Evolutionary conservation across 2,329 filamentous ascomycete species (phyloP), one percentile per base, ranked within the genome.

Genomic region (Fusarium lateritium): DNA sequence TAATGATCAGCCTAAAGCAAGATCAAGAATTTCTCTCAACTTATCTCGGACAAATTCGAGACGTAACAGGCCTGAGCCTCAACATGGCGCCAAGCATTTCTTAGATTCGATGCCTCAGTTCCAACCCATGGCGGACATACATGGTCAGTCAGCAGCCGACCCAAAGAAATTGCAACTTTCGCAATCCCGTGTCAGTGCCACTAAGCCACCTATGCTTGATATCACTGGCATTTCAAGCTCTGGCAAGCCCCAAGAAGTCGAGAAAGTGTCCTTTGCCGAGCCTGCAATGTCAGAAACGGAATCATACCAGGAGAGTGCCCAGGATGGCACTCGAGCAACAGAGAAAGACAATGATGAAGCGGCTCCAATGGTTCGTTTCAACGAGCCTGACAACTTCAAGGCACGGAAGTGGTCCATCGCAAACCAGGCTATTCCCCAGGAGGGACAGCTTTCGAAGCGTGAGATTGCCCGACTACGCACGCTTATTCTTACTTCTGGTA

Each of bases 391-490:
- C 17, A 71, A 70, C 15, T 72, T 70, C 42, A 75, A 68, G 40
- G 73, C 77, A 39, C 79, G 82, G 3, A 84, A 85, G 65, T 89
- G 86, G 85, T 84, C 83, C 3, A 84, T 88, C 33, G 82, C 83
- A 3, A 82, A 85, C 53, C 81, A 80, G 52, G 77, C 73, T 5
- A 76, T 79, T 6, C 75, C 77, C 7, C 79, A 81, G 19, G 80
- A 77, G 33, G 62, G 68, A 19, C 73, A 71, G 24, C 69, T 92
- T 31, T 89, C 85, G 11, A 89, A 86, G 72, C 88, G 88, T n/a
- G 95, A 98, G 72, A 86, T 97, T 54, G 92, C 92, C 17, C 90
- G 94, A n/a, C 85, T 94, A 4, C 87, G 89, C 59, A 88, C 93
- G 1, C 84, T 97, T 10, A 87, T 97, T 40, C 83, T 97, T 22